These are phyloP conservation scores for Spergularia marina DNA, from an alignment of 148 eudicot species.

Conservation along the genomic window DNA sequence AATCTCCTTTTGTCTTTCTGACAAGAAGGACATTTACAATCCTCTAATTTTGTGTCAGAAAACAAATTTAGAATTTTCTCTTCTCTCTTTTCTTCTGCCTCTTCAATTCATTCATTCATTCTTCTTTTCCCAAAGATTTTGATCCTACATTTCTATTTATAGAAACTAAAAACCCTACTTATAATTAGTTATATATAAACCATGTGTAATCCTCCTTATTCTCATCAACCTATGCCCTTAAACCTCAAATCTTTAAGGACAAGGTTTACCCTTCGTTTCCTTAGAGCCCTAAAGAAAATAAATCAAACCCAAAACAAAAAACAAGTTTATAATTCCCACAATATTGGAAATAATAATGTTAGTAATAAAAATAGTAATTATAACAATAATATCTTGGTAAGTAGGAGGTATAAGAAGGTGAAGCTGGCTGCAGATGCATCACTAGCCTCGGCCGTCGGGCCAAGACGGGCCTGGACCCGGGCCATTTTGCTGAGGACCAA, in stretches of 20 bases:
- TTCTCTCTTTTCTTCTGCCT: background rate
- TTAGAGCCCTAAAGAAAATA: constrained; percentile 53
- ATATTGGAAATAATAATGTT: too few relatives aligned
- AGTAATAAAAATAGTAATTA: background rate
- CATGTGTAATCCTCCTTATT: constrained; percentile 23
- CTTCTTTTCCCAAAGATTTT: constrained; percentile 11
- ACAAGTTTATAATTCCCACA: background rate
- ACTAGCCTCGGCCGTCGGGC: constrained; percentile 64
- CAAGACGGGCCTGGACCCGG: constrained; percentile 65
- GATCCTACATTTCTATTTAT: constrained; percentile 9
- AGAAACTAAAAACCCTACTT: constrained; percentile 21
- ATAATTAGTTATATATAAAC: constrained; percentile 2
- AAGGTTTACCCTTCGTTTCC: constrained; percentile 48
- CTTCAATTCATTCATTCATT: background rate
- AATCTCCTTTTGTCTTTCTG: constrained; percentile 41
- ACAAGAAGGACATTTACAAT: constrained; percentile 27
- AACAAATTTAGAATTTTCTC: background rate
- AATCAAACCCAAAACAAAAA: constrained; percentile 17
- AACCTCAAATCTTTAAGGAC: constrained; percentile 43
- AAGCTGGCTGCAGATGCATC: constrained; percentile 58
- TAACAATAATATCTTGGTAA: background rate
- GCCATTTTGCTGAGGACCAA: constrained; percentile 43
- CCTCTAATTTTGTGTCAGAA: constrained; percentile 10
- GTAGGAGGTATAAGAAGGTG: constrained; percentile 28
- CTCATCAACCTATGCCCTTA: constrained; percentile 7